Evolutionary conservation across 2,329 filamentous ascomycete genomes (phyloP), one percentile per base, ranked within the genome.

Genomic region (Pezicula carpinea): DNA sequence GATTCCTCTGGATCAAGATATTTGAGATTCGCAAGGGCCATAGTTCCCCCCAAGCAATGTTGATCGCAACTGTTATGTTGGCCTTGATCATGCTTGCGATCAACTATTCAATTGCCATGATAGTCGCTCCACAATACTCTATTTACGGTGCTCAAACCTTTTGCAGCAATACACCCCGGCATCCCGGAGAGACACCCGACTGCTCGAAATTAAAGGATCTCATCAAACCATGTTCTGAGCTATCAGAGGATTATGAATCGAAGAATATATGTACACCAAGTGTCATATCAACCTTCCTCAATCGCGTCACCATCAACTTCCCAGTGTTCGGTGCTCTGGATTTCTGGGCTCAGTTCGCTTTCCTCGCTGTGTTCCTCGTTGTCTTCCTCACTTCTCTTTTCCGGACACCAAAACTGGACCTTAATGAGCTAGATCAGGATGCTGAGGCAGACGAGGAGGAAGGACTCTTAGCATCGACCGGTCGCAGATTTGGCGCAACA

Each of bases 331-430:
- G 93, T 10, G 82, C 85, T 10, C 72, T 97, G n/a, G 80, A 89
- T 56, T 99, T 97, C 67, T 99, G 91, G 90, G 88, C 90, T 0
- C 93, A 99, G 61, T 97, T 96, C 63, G 87, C 79, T 11, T 97
- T 99, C 70, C 69, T 99, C 36, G 85, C 69, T 29, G 75, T 96
- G 17, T 96, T 95, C 66, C 66, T 96, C 8, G 69, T 96, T 46
- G 83, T 95, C 11, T 87, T 96, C 57, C 49, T 89, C 18, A 86
- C 87, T 1, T 82, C 87, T 3, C 69, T 96, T 0, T 85, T 97
- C 75, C 82, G 86, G 35, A 83, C 89, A 1, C 91, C 92, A 0
- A 83, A 78, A 61, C 67, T 96, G 31, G 82, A 92, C 58, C 74
- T 92, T 47, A 77, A 80, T 39, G 83, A 91, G 59, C 66, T 95